These are phyloP conservation scores for Exophiala alcalophila DNA, from an alignment of 2,329 filamentous ascomycete genomes.

Conservation along the genomic window DNA sequence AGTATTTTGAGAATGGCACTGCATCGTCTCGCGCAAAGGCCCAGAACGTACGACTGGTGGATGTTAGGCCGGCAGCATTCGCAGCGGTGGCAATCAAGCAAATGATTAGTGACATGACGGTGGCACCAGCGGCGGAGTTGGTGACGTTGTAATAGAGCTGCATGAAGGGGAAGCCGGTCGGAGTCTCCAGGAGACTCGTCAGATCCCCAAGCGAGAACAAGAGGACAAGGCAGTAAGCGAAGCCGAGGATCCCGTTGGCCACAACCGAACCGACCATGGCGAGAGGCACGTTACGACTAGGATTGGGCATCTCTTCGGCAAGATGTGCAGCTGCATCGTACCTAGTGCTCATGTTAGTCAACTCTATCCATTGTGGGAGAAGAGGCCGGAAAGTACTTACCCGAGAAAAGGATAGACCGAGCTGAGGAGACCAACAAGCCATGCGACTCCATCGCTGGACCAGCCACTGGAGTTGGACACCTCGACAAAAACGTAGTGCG, in stretches of 20 bases:
- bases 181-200: conserved; percentile 39
- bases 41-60: conserved; percentile 39
- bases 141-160: conserved; percentile 39
- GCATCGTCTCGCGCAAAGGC: conserved; percentile 43
- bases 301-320: conserved; percentile 36
- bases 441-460: conserved; percentile 30
- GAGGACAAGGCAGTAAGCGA: conserved; percentile 44
- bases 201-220: conserved; percentile 46
- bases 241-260: conserved; percentile 48
- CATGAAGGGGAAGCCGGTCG: conserved; percentile 46
- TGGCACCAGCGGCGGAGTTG: conserved; percentile 31
- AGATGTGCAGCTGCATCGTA: conserved; percentile 46
- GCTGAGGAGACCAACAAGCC: conserved; percentile 31
- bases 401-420: conserved; percentile 28
- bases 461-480: conserved; percentile 44
- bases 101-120: conserved; percentile 34
- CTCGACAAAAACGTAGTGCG: conserved; percentile 39
- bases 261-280: conserved; percentile 37
- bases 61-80: conserved; percentile 36
- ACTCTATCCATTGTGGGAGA: conserved; percentile 1
- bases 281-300: conserved; percentile 33
- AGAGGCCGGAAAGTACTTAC: conserved; percentile 4
- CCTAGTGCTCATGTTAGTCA: background rate
- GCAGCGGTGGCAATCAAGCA: conserved; percentile 32
- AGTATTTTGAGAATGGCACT: conserved; percentile 35